Evolutionary conservation across 768 basidiomycete species (phyloP), one percentile per base, ranked within the genome.

Genomic region (Roridomyces roridus): DNA sequence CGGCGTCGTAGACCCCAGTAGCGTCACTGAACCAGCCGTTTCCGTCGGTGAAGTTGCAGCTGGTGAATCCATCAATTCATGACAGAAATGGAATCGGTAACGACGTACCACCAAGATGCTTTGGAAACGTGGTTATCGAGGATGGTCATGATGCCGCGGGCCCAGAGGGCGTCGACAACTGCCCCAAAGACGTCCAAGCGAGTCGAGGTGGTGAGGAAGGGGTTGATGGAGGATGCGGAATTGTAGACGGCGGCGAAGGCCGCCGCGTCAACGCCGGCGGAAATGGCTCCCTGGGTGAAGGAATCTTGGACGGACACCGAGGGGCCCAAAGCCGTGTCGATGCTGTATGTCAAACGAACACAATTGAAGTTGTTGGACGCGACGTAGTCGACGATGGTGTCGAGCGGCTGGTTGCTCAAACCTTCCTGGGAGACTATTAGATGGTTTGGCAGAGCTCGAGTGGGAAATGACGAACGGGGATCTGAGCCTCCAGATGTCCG

Each of bases 311-410:
- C 65, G 8, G 50, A 36, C 29, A 55, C 56, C 18, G 55, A 50
- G 34, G 62, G 65, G 51, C 61, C 63, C 17, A 66, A 52, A 1
- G 65, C 62, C 59, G 59, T 60, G 43, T 66, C 65, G 56, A 66
- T 62, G 24, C 57, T 59, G 45, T 51, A 66, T 14, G 65, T 64
- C 20, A 64, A 57, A n/a, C 65, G 57, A 23, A 64, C 63, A 53
- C 62, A 66, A 55, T 60, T 66, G 63, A 66, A 66, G 17, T 55
- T 55, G 51, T 64, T 64, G 25, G 47, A n/a, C 51, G 60, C 37
- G 45, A 64, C 48, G 59, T 61, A 64, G 26, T 61, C 40, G n/a
- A 59, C 57, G 60, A 66, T 66, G 26, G 40, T 56, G 21, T 49
- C 57, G 25, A 56, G 31, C 34, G 62, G 47, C 23, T 66, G 63